Evolutionary conservation across 495 filamentous ascomycete species (phyloP).

Genomic region (Penicillium atrosanguineum): DNA sequence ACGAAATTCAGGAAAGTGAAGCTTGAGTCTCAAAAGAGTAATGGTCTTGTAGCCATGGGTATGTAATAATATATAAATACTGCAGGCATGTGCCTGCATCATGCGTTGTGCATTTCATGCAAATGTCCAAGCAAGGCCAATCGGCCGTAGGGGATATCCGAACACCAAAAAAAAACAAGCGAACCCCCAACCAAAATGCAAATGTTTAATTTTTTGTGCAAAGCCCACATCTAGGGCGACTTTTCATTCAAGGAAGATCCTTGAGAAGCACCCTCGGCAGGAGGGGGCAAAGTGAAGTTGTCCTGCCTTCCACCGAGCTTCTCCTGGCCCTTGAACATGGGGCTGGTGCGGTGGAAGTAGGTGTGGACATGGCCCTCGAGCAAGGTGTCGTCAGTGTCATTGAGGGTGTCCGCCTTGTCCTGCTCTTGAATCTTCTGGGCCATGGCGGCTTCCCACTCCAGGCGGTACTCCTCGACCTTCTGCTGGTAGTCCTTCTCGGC

Average conservation of each 20-base stretch:
- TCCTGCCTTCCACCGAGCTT: slow-evolving; percentile 34
- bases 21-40: not conserved
- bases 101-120: slow-evolving; percentile 18
- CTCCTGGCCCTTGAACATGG: slow-evolving; percentile 50
- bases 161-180: not conserved
- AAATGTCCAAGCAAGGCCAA: slow-evolving; percentile 17
- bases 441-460: slow-evolving; percentile 61
- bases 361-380: slow-evolving; percentile 45
- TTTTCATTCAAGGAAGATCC: slow-evolving; percentile 11
- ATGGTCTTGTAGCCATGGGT: slow-evolving; percentile 12
- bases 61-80: slow-evolving; percentile 26
- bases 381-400: slow-evolving; percentile 41
- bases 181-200: slow-evolving; percentile 2
- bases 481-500: slow-evolving; percentile 72
- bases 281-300: slow-evolving; percentile 40
- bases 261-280: slow-evolving; percentile 30
- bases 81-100: slow-evolving; percentile 12
- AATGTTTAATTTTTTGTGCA: not conserved
- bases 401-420: slow-evolving; percentile 22
- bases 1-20: not conserved
- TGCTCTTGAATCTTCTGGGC: slow-evolving; percentile 48
- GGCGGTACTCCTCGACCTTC: slow-evolving; percentile 76
- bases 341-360: slow-evolving; percentile 51
- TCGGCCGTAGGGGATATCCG: not conserved
- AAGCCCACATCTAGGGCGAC: not conserved